Conservation (phyloP, 2,329 filamentous ascomycete species). For the Falciphora oryzae region DNA sequence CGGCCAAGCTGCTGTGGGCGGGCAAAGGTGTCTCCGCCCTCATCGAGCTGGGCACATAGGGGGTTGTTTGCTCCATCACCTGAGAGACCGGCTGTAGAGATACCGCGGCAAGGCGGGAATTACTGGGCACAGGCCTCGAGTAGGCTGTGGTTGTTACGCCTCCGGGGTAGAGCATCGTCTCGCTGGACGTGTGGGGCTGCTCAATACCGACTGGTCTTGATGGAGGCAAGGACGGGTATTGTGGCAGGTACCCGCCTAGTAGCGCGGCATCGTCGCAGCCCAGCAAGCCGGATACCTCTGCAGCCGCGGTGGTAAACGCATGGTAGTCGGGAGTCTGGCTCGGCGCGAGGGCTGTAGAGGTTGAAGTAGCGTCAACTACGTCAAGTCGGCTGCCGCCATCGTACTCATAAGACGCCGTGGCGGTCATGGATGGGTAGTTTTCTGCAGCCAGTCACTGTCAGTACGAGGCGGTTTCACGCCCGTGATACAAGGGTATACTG, state of each 20-base stretch:
- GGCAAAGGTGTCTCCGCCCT: neutral
- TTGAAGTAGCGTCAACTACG: too few species aligned
- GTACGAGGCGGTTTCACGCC: too few species aligned
- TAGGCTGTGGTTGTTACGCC: neutral
- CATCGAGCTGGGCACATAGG: neutral
- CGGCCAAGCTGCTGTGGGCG: neutral
- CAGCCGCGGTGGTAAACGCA: neutral
- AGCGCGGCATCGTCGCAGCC: neutral
- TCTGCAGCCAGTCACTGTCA: neutral
- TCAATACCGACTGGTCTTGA: neutral
- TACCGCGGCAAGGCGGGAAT: constrained; percentile 10
- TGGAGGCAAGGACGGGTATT: neutral
- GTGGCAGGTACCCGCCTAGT: neutral
- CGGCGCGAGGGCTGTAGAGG: too few species aligned
- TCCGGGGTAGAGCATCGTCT: neutral
- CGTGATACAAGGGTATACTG: constrained; percentile 15
- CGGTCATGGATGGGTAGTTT: constrained; percentile 24
- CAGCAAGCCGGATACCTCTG: neutral
- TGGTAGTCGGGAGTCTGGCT: neutral
- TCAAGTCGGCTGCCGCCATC: constrained; percentile 11
- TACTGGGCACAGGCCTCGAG: constrained; percentile 12
- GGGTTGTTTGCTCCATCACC: neutral
- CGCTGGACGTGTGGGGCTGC: neutral
- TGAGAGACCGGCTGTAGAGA: neutral
- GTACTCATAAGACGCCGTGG: constrained; percentile 18